A percentile compares a stretch with the other conserved stretches of the same genome.
These are phyloP conservation scores for Mycena vitilis DNA, from an alignment of 768 basidiomycete species.

Conservation along the genomic window DNA sequence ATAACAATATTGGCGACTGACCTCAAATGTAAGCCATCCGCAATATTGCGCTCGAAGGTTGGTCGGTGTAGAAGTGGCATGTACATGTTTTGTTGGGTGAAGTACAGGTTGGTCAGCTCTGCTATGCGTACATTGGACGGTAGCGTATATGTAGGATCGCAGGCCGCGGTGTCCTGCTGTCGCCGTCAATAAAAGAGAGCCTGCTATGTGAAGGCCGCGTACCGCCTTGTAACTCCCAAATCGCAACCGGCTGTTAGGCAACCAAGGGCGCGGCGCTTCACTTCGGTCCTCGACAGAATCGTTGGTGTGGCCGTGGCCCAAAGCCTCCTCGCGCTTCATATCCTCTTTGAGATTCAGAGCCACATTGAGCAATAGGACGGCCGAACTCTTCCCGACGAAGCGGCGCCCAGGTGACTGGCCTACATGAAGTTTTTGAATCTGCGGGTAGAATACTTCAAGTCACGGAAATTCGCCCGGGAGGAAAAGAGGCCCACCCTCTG, in stretches of 20 bases:
- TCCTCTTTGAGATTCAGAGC: slow-evolving; percentile 10
- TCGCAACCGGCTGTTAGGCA: slow-evolving; percentile 10
- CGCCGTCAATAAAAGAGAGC: not conserved
- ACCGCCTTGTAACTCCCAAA: slow-evolving; percentile 12
- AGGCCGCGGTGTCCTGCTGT: not conserved
- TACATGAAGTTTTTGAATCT: slow-evolving; percentile 2
- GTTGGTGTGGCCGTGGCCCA: not conserved
- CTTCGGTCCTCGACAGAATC: not conserved
- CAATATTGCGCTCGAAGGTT: slow-evolving; percentile 66
- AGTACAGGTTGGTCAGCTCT: slow-evolving; percentile 74
- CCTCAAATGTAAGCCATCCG: slow-evolving; percentile 59
- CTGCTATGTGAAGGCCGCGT: not conserved
- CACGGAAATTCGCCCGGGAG: not conserved
- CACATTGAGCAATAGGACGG: not conserved
- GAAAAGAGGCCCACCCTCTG: slow-evolving; percentile 4
- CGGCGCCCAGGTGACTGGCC: not conserved
- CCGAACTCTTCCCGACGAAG: slow-evolving; percentile 19
- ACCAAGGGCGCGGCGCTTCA: not conserved
- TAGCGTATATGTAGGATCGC: slow-evolving; percentile 48
- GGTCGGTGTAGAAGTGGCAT: slow-evolving; percentile 80
- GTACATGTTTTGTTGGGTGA: slow-evolving; percentile 64
- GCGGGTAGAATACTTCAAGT: too few species aligned
- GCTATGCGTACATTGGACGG: slow-evolving; percentile 63
- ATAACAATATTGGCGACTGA: not conserved
- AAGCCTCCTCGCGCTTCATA: not conserved